A percentile compares a stretch with the other conserved stretches of the same genome.
Evolutionary conservation across 306 rosid genomes (phyloP).

Genomic region (Rosa chinensis): DNA sequence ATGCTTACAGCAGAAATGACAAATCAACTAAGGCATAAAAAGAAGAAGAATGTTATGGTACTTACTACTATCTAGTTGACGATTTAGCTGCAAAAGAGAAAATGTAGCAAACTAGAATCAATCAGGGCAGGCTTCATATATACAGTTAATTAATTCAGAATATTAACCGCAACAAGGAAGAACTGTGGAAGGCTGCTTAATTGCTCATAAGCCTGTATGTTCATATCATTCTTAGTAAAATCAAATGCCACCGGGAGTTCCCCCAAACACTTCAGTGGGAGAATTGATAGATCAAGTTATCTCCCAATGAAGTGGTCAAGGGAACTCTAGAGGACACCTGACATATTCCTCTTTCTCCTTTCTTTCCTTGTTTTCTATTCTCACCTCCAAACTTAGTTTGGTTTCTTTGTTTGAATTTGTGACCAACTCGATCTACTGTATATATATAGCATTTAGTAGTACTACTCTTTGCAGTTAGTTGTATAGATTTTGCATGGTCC

Average conservation of each 20-base stretch:
- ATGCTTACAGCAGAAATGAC: neutral
- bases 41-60: neutral
- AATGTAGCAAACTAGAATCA: neutral
- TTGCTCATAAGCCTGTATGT: too few species aligned
- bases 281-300: too few species aligned
- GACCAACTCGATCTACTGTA: too few species aligned
- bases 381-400: neutral
- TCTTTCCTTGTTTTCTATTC: neutral
- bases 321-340: constrained; percentile 38
- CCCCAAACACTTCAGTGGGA: constrained; percentile 19
- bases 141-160: too few species aligned
- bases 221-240: constrained; percentile 9
- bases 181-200: too few species aligned
- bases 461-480: too few species aligned
- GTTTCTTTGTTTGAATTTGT: too few species aligned
- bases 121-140: neutral
- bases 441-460: too few species aligned
- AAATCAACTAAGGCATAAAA: neutral
- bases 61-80: neutral
- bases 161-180: too few species aligned
- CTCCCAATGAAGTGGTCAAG: constrained; percentile 39
- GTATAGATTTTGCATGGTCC: too few species aligned
- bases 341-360: neutral
- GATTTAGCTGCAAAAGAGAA: too few species aligned
- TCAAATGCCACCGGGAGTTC: neutral